Base-by-base conservation (phyloP, 495 filamentous ascomycete genomes). In the Tricharina praecox region DNA sequence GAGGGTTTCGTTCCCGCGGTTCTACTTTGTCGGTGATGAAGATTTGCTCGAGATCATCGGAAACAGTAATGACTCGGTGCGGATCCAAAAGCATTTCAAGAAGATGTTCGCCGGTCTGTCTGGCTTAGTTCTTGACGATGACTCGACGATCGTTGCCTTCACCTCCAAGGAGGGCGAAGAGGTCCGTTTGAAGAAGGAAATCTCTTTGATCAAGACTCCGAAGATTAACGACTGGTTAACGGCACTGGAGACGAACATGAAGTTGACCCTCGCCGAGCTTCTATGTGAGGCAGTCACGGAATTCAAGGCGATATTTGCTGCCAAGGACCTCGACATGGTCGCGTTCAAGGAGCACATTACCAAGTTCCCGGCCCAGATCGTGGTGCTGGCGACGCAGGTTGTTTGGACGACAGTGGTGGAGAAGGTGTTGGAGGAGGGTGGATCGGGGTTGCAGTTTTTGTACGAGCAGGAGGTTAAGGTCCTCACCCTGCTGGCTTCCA, bases 31-130 rank as follows among this genome's bases (percentile, higher is more conserved):
- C 47, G 90, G 90, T 62, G 90, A 99, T 56, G 90, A 99, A 64
- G 90, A 99, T 63, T 68, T 99, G 49, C 70, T 99, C n/a, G 90
- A 99, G 64, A 99, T 99, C 64, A 99, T 99, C 43, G 90, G 90
- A 61, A 99, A 99, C 64, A 93, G 86, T 64, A 95, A 93, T 56
- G 90, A 99, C 56, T 92, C 87, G 9, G 68, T 85, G 55, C 85
- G 90, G 21, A 86, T 99, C 49, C 82, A 88, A 37, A 96, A 96
- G 63, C 90, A 99, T 63, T 84, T 99, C 68, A 85, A 92, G 64
- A 99, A 99, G 70, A 99, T 99, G 90, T 99, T 99, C 67, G 90
- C 90, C 46, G 90, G 90, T 42, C 68, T 99, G 20, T 83, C 78
- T 3, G 87, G 88, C 0, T 71, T 99, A 28, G 69, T 90, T 19